Conservation (phyloP, 2,329 filamentous ascomycete species). For the Parastagonospora avenae region DNA sequence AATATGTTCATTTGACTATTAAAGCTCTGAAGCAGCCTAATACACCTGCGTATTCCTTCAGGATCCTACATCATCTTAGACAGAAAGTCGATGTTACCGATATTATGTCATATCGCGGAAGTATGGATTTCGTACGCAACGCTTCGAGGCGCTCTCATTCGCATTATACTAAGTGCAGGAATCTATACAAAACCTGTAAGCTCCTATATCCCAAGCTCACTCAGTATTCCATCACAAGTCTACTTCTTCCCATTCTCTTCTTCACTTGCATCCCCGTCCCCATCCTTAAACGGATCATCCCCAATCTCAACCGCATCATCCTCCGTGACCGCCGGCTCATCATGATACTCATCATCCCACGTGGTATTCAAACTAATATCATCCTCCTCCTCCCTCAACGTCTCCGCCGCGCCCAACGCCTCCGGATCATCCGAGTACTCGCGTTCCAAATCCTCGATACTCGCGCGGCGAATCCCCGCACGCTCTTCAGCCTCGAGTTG, state of each 20-base stretch:
- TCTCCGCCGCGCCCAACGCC: conserved; percentile 46
- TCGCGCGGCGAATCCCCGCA: conserved; percentile 38
- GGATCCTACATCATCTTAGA: too few species aligned
- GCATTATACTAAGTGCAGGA: too few species aligned
- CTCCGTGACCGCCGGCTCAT: conserved; percentile 48
- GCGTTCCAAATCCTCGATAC: conserved; percentile 43
- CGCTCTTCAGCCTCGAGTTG: conserved; percentile 55
- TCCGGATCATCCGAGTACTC: conserved; percentile 54
- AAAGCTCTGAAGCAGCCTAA: too few species aligned
- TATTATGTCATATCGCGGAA: not conserved
- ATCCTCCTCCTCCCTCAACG: conserved; percentile 55
- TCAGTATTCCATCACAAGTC: not conserved
- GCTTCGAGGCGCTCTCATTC: too few species aligned
- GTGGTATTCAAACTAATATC: conserved; percentile 59
- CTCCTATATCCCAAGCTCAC: too few species aligned
- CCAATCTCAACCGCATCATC: conserved; percentile 47
- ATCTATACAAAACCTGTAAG: too few species aligned
- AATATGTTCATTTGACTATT: too few species aligned
- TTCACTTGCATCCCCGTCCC: conserved; percentile 37
- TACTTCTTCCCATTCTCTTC: conserved; percentile 16
- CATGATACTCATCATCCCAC: conserved; percentile 50
- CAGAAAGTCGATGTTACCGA: not conserved
- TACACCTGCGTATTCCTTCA: too few species aligned
- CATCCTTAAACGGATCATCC: conserved; percentile 52
- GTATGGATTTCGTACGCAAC: not conserved